Base-by-base conservation (phyloP, 2,329 filamentous ascomycete species). In the Claviceps pazoutovae region DNA sequence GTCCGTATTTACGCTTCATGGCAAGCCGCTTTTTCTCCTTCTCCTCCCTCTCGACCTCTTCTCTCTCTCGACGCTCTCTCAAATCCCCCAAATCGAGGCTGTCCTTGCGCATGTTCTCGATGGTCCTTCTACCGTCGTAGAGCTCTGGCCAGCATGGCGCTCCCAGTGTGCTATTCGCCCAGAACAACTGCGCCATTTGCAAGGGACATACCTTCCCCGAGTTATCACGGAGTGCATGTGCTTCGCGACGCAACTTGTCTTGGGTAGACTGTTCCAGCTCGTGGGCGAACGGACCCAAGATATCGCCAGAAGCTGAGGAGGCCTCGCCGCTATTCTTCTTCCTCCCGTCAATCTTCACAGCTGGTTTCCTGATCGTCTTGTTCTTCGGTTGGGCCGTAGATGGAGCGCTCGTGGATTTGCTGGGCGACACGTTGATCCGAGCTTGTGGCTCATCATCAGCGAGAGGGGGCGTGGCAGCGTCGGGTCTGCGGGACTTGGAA, bases 1-100 rank as follows among this genome's bases (percentile, higher is more conserved):
- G 56, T 13, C 55, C 51, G 41, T 59, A 62, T 44, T 56, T 56
- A n/a, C 52, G 50, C 39, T 62, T 62, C 44, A 58, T 61, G 17
- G 56, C 58, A 36, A 54, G 48, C 9, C 57, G 56, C 23, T 53
- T 52, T 46, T 57, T 54, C 39, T 62, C 60, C 38, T 54, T 58
- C 23, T 53, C 44, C 13, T 52, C 50, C 23, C 43, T 53, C 2
- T 30, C 38, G 39, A 55, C 56, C 7, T 56, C 55, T 39, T 54
- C 56, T 49, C 59, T 56, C 21, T 54, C 46, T 2, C 54, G 53
- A 49, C 50, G 56, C 21, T 52, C 53, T 9, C 14, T 30, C 17
- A 62, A 54, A 21, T 49, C 50, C n/a, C 42, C 23, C 2, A 54
- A 13, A 38, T 62, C 55, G 36, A 62, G 46, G 1, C 37, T 54